These are phyloP conservation scores for Acer campestre DNA, from an alignment of 345 rosid species.

Conservation along the genomic window DNA sequence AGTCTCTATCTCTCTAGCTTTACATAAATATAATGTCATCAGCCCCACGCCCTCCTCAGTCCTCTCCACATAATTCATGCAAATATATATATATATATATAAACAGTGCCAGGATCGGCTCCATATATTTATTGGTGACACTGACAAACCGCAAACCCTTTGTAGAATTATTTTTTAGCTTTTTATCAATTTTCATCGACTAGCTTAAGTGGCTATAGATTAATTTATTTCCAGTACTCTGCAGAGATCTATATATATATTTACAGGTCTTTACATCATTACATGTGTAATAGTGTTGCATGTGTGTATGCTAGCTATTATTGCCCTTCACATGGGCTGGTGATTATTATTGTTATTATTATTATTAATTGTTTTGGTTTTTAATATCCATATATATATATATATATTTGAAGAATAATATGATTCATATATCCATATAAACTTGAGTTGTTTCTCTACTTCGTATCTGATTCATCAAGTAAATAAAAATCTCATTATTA, in stretches of 20 bases:
- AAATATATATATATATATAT: no score
- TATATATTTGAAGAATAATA: no score
- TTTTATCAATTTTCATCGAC: not conserved
- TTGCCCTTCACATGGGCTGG: conserved; percentile 45
- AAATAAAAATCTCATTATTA: not conserved
- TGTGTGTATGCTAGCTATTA: conserved; percentile 21
- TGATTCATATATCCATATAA: no score
- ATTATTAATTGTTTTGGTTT: not conserved
- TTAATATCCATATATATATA: not conserved
- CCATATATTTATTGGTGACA: conserved; percentile 9
- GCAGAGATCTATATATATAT: not conserved
- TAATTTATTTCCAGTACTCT: not conserved
- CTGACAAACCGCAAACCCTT: not conserved
- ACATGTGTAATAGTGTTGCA: no score
- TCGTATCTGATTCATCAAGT: not conserved
- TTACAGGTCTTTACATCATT: not conserved
- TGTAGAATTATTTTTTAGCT: not conserved
- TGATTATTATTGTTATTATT: conserved; percentile 8
- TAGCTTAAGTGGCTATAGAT: no score
- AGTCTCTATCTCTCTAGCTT: no score
- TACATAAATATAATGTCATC: not conserved
- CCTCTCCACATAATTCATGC: not conserved
- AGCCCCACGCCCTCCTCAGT: not conserved
- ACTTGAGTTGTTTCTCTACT: not conserved
- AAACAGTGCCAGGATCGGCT: not conserved